These are phyloP conservation scores for Trypanosoma grayi DNA, from an alignment of 208 protist species.

Conservation along the genomic window DNA sequence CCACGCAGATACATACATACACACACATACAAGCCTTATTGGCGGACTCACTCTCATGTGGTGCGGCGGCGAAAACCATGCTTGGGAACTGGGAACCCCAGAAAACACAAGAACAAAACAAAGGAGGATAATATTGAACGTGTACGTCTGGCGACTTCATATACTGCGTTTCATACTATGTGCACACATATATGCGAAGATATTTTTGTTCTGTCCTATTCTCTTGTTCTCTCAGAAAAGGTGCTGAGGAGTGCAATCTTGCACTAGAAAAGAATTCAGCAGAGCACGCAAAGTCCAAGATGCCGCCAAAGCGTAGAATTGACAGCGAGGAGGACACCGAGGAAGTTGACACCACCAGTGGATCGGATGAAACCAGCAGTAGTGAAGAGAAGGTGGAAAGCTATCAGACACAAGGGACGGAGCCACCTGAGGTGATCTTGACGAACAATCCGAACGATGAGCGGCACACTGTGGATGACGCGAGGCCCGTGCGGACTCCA, in stretches of 20 bases:
- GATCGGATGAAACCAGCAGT: conserved; percentile 3
- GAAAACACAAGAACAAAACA: too few relatives aligned
- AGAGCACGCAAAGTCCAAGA: conserved; percentile 7
- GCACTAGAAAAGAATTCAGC: background rate
- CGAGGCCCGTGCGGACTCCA: conserved; percentile 37
- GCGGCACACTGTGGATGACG: conserved; percentile 35
- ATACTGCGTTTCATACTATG: too few relatives aligned
- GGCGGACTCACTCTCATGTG: too few relatives aligned
- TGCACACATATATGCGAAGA: too few relatives aligned
- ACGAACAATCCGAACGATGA: conserved; percentile 59
- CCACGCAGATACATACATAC: too few relatives aligned
- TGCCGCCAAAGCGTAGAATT: conserved; percentile 22
- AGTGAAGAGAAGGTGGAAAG: background rate
- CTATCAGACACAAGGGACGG: background rate
- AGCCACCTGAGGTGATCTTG: conserved; percentile 14
- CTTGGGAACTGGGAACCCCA: too few relatives aligned
- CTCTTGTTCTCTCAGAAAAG: conserved; percentile 4
- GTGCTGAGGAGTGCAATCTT: too few relatives aligned
- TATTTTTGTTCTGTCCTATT: conserved; percentile 9
- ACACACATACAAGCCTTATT: too few relatives aligned
- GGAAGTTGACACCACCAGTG: conserved; percentile 26
- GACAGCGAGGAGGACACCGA: conserved; percentile 21
- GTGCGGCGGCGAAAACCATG: too few relatives aligned
- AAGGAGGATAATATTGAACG: too few relatives aligned
- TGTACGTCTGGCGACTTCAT: too few relatives aligned